Evolutionary conservation across 306 rosid genomes (phyloP).

Genomic region (Fragaria ananassa): DNA sequence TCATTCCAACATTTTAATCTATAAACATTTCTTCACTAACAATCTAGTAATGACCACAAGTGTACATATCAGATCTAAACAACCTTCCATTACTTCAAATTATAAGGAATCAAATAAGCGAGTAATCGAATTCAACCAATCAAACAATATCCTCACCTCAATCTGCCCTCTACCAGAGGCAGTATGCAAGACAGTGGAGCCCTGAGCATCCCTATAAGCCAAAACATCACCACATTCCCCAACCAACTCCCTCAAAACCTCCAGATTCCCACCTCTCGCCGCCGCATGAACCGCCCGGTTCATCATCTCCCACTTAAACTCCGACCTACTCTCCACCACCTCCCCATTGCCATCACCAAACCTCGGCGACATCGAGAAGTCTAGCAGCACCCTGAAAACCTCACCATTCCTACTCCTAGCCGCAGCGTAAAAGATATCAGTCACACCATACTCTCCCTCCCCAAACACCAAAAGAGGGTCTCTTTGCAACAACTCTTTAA

Average conservation of each 20-base stretch:
- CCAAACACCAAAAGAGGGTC: conserved; percentile 72
- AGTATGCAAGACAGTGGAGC: conserved; percentile 64
- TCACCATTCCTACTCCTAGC: conserved; percentile 65
- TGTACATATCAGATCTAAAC: not conserved
- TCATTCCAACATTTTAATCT: not conserved
- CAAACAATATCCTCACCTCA: conserved; percentile 47
- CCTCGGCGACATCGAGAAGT: conserved; percentile 47
- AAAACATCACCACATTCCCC: conserved; percentile 39
- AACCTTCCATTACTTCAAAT: not conserved
- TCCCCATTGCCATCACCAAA: conserved; percentile 31
- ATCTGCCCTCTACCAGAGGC: conserved; percentile 84
- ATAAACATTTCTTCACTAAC: not conserved
- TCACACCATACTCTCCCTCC: conserved; percentile 88
- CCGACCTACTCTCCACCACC: conserved; percentile 37
- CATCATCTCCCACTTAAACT: conserved; percentile 62
- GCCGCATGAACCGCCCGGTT: conserved; percentile 78
- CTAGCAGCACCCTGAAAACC: conserved; percentile 56
- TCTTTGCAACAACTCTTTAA: conserved; percentile 47
- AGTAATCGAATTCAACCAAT: too few species aligned
- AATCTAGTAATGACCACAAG: not conserved
- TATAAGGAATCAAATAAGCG: too few species aligned
- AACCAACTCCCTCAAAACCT: conserved; percentile 55
- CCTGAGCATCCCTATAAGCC: conserved; percentile 56
- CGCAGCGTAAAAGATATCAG: conserved; percentile 77
- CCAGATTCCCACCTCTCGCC: conserved; percentile 86